A percentile compares a stretch with the other conserved stretches of the same genome.
Evolutionary conservation across 2,329 filamentous ascomycete genomes (phyloP).

Genomic region (Sclerotinia minor): DNA sequence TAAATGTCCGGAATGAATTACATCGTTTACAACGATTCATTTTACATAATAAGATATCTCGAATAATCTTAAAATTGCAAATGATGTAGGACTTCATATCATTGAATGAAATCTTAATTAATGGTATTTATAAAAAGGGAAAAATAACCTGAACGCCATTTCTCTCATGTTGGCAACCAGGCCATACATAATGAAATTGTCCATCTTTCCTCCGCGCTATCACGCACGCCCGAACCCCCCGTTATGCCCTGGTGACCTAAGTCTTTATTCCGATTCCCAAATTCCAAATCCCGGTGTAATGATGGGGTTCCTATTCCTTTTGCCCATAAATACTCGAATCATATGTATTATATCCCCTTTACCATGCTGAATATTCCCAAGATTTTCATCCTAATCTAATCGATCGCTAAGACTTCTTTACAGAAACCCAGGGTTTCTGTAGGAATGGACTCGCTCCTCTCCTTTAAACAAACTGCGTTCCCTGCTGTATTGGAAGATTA

Average conservation of each 20-base stretch:
- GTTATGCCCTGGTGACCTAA: not conserved
- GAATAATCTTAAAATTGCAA: not conserved
- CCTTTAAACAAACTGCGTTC: slow-evolving; percentile 22
- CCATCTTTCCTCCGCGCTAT: not conserved
- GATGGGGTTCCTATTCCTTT: not conserved
- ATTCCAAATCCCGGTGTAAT: not conserved
- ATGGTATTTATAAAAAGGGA: not conserved
- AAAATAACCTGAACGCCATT: not conserved
- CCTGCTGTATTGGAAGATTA: slow-evolving; percentile 10
- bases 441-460: not conserved
- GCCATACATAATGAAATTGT: not conserved
- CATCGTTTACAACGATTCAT: not conserved
- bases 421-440: not conserved
- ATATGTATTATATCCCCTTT: not conserved
- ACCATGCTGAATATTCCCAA: not conserved
- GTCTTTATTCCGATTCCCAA: not conserved
- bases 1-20: not conserved
- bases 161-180: slow-evolving; percentile 6
- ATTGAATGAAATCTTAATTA: not conserved
- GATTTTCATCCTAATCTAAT: not conserved
- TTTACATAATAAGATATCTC: not conserved
- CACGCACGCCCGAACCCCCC: not conserved
- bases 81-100: not conserved
- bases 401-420: too few species aligned
- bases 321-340: too few species aligned